These are phyloP conservation scores for Alternaria sp. DNA, from an alignment of 2,329 filamentous ascomycete genomes.

Conservation along the genomic window DNA sequence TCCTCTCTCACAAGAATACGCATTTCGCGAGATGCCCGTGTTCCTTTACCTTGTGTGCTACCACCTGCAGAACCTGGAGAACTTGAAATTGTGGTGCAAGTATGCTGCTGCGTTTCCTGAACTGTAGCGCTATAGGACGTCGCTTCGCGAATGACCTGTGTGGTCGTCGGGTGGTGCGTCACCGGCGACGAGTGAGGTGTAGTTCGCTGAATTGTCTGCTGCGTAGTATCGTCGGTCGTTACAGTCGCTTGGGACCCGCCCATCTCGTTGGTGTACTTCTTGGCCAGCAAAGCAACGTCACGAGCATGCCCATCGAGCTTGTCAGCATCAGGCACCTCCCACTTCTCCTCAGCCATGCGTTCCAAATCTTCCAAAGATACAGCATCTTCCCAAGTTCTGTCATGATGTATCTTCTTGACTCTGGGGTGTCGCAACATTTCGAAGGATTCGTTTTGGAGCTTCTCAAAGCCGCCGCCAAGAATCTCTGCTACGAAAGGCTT, in stretches of 20 bases:
- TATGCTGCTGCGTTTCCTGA: background rate
- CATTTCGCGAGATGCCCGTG: slow-evolving; percentile 22
- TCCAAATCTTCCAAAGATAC: slow-evolving; percentile 75
- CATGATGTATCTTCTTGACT: slow-evolving; percentile 77
- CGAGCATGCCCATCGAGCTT: slow-evolving; percentile 37
- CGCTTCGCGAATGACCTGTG: background rate
- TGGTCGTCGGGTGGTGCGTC: slow-evolving; percentile 2
- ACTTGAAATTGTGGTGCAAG: slow-evolving; percentile 12
- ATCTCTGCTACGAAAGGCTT: slow-evolving; percentile 80
- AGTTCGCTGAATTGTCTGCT: slow-evolving; percentile 23
- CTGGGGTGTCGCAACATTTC: slow-evolving; percentile 79
- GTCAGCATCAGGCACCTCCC: slow-evolving; percentile 32
- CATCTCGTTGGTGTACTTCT: slow-evolving; percentile 27
- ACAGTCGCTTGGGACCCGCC: slow-evolving; percentile 18
- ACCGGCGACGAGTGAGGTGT: slow-evolving; percentile 21
- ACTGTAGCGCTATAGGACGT: background rate
- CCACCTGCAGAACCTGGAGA: slow-evolving; percentile 17
- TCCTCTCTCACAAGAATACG: slow-evolving; percentile 30
- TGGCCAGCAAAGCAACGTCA: slow-evolving; percentile 35
- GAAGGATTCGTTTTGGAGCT: slow-evolving; percentile 70
- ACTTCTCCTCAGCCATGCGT: slow-evolving; percentile 65
- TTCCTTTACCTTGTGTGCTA: slow-evolving; percentile 31
- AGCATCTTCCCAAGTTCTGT: slow-evolving; percentile 72
- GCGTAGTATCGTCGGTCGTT: slow-evolving; percentile 30
- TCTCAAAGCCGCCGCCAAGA: slow-evolving; percentile 80